A percentile compares a stretch with the other conserved stretches of the same genome.
These are phyloP conservation scores for Ascochyta fabae DNA, from an alignment of 2,329 filamentous ascomycete species.

Conservation along the genomic window DNA sequence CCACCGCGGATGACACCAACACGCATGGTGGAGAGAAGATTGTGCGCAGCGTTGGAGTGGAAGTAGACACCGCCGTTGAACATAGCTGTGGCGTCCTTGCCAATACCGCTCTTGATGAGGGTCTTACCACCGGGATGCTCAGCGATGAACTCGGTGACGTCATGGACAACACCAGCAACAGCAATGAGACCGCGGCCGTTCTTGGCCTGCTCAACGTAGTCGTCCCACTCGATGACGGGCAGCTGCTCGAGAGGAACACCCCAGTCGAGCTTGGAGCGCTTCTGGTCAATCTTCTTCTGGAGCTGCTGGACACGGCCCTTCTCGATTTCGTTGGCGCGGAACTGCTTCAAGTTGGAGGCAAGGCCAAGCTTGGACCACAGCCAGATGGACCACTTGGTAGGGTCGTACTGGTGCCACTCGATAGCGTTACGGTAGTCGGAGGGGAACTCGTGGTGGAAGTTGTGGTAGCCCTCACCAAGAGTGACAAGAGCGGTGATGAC, in stretches of 20 bases:
- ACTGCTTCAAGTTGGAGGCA: constrained; percentile 53
- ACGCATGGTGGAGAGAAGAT: constrained; percentile 52
- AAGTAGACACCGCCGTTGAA: constrained; percentile 54
- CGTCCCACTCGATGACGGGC: constrained; percentile 54
- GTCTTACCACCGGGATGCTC: constrained; percentile 54
- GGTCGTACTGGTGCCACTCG: constrained; percentile 52
- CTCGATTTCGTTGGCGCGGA: constrained; percentile 54
- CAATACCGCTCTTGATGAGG: constrained; percentile 51
- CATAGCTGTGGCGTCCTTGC: constrained; percentile 54
- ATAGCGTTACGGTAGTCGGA: constrained; percentile 55
- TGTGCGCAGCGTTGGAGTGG: constrained; percentile 53
- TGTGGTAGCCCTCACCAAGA: constrained; percentile 55
- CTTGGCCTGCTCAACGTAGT: constrained; percentile 52
- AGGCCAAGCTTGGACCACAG: constrained; percentile 53
- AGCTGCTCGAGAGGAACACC: constrained; percentile 53
- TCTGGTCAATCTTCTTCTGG: constrained; percentile 56
- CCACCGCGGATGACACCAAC: constrained; percentile 53
- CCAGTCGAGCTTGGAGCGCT: constrained; percentile 53
- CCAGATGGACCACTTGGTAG: constrained; percentile 55
- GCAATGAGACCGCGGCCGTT: constrained; percentile 52
- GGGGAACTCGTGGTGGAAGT: constrained; percentile 55
- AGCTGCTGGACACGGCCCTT: constrained; percentile 54
- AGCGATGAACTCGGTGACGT: constrained; percentile 52
- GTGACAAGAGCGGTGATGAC: constrained; percentile 53
- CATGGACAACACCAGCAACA: constrained; percentile 52